Evolutionary conservation across 2,329 filamentous ascomycete genomes (phyloP).

Genomic region (Phialophora verrucosa): DNA sequence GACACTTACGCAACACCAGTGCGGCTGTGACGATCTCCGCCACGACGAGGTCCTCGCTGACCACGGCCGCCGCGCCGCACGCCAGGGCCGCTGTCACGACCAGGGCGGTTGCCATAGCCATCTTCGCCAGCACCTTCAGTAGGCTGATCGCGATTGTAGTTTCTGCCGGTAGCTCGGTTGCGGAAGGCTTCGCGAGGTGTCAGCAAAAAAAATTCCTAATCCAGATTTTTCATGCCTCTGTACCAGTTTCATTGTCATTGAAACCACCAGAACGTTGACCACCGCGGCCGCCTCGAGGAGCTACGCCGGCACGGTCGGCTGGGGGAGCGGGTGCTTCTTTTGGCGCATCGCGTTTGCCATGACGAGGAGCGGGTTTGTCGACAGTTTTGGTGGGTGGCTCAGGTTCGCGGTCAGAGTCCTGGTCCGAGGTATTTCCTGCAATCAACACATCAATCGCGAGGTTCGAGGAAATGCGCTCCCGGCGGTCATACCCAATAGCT

Average conservation of each 20-base stretch:
- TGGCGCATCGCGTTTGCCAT: conserved; percentile 85
- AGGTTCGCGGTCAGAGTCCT: conserved; percentile 74
- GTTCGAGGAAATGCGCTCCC: conserved; percentile 36
- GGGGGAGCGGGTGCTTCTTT: conserved; percentile 72
- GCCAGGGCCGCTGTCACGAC: conserved; percentile 50
- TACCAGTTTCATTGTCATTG: conserved; percentile 86
- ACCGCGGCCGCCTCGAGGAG: conserved; percentile 51
- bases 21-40: conserved; percentile 68
- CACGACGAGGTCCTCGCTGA: conserved; percentile 58
- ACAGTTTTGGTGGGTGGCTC: conserved; percentile 84
- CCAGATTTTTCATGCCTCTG: conserved; percentile 49
- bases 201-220: conserved; percentile 11
- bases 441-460: not conserved
- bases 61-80: conserved; percentile 65
- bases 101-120: conserved; percentile 44
- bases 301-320: conserved; percentile 44
- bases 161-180: conserved; percentile 80
- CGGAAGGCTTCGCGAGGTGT: conserved; percentile 72
- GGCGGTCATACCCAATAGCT: conserved; percentile 82
- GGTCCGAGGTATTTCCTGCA: conserved; percentile 71
- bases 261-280: conserved; percentile 62
- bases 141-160: conserved; percentile 80
- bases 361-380: conserved; percentile 78
- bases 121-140: conserved; percentile 66
- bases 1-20: conserved; percentile 63